A percentile compares a stretch with the other conserved stretches of the same genome.
These are phyloP conservation scores for Phaeophleospora eucalypticola DNA, from an alignment of 2,329 filamentous ascomycete genomes.

Conservation along the genomic window DNA sequence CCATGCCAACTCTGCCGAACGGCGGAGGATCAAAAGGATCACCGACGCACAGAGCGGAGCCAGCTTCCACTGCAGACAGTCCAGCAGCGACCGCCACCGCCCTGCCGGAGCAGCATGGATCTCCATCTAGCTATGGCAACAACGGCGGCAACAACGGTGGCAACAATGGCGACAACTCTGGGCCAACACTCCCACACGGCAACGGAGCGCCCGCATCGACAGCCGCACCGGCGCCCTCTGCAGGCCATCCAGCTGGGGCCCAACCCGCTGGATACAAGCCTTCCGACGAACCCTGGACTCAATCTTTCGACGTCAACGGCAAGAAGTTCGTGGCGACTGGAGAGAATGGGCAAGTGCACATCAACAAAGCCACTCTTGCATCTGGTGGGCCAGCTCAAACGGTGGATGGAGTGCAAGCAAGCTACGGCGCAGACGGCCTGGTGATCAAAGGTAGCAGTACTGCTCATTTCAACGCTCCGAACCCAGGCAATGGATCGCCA, in stretches of 20 bases:
- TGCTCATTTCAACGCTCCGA: slow-evolving; percentile 4
- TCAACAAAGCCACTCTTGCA: slow-evolving; percentile 17
- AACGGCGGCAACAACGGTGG: neutral
- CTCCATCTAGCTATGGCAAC: neutral
- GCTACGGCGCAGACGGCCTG: slow-evolving; percentile 15
- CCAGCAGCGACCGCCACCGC: slow-evolving; percentile 19
- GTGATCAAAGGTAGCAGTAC: slow-evolving; percentile 12
- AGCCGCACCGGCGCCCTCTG: neutral
- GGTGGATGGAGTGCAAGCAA: slow-evolving; percentile 12
- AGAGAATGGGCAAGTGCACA: slow-evolving; percentile 8
- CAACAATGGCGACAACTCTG: neutral
- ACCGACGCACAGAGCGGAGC: slow-evolving; percentile 8
- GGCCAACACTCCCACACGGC: slow-evolving; percentile 3
- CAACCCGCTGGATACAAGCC: slow-evolving; percentile 10
- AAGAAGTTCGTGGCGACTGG: slow-evolving; percentile 15
- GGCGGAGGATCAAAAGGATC: neutral
- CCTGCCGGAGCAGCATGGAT: slow-evolving; percentile 6
- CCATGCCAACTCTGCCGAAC: slow-evolving; percentile 13
- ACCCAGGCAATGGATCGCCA: neutral
- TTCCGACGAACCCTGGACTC: slow-evolving; percentile 13
- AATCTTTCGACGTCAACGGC: slow-evolving; percentile 13
- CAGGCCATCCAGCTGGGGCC: no score
- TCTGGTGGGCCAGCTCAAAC: slow-evolving; percentile 16
- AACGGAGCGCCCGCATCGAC: neutral
- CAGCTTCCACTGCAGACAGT: slow-evolving; percentile 10